Evolutionary conservation across 495 filamentous ascomycete genomes (phyloP).

Genomic region (Podospora australis): DNA sequence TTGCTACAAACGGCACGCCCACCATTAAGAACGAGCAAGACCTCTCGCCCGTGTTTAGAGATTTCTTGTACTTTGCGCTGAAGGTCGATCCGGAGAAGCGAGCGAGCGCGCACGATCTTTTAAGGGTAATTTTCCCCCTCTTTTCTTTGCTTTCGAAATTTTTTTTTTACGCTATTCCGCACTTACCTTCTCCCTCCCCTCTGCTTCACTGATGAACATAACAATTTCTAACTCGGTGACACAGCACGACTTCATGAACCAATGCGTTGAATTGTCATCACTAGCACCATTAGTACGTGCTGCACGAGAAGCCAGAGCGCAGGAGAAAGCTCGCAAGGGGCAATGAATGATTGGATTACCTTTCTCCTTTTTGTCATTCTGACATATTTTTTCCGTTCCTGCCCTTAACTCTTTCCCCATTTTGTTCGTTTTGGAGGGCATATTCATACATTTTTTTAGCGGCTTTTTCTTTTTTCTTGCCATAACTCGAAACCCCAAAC

Average conservation of each 20-base stretch:
- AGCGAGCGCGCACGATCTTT: conserved; percentile 84
- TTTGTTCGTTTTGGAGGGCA: too few relatives aligned
- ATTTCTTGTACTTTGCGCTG: conserved; percentile 84
- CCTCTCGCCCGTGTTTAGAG: conserved; percentile 71
- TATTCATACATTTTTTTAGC: too few relatives aligned
- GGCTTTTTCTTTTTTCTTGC: neutral
- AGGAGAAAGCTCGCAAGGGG: conserved; percentile 71
- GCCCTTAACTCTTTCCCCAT: too few relatives aligned
- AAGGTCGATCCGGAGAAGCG: conserved; percentile 96
- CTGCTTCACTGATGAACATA: neutral
- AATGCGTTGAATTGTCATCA: conserved; percentile 55
- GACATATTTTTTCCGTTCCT: too few relatives aligned
- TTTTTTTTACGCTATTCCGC: too few relatives aligned
- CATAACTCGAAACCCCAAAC: too few relatives aligned
- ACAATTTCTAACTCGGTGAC: conserved; percentile 24
- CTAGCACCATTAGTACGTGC: conserved; percentile 77
- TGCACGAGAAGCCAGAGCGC: conserved; percentile 71
- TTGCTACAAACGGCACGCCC: conserved; percentile 95
- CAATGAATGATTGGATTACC: conserved; percentile 30
- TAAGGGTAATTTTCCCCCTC: conserved; percentile 58
- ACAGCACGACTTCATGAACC: conserved; percentile 93
- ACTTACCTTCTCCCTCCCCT: neutral
- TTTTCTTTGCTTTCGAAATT: neutral
- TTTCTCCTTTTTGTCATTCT: conserved; percentile 7
- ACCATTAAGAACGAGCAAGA: conserved; percentile 88